Percentiles rank a stretch among this genome's conserved stretches.
Evolutionary conservation across 169 alveolate genomes (phyloP).

Genomic region (Plasmodium cynomolgi): DNA sequence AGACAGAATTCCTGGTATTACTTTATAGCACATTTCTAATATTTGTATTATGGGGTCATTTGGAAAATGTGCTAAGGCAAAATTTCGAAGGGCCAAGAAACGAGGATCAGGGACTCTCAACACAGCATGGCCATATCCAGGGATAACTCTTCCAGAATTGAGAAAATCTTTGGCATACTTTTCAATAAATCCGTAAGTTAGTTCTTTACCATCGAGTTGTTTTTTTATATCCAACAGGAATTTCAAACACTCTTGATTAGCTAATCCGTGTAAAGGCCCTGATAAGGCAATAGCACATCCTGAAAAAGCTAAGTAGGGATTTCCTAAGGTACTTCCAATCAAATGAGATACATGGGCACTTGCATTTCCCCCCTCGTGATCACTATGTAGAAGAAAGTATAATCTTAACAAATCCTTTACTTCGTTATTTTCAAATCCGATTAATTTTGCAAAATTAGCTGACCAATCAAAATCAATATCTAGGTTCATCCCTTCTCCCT

Average conservation of each 20-base stretch:
- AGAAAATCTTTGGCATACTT: constrained; percentile 85
- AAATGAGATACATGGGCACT: constrained; percentile 95
- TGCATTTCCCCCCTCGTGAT: constrained; percentile 97
- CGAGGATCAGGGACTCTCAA: constrained; percentile 97
- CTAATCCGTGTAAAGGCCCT: constrained; percentile 97
- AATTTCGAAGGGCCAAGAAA: constrained; percentile 87
- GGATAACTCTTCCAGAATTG: constrained; percentile 92
- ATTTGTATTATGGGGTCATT: constrained; percentile 87
- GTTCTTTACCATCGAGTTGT: constrained; percentile 85
- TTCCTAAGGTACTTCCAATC: constrained; percentile 94
- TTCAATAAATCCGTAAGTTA: constrained; percentile 79
- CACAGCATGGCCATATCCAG: constrained; percentile 99
- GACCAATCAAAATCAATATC: constrained; percentile 83
- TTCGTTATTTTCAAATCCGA: constrained; percentile 77
- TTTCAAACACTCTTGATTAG: constrained; percentile 94
- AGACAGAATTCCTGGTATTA: constrained; percentile 89
- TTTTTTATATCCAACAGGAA: constrained; percentile 91
- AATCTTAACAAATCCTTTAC: constrained; percentile 83
- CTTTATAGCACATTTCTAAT: constrained; percentile 84
- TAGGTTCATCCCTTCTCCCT: constrained; percentile 79
- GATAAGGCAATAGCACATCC: constrained; percentile 77
- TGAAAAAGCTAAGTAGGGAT: constrained; percentile 92
- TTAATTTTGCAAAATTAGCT: constrained; percentile 82
- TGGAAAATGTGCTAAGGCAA: constrained; percentile 89
- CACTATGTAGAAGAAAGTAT: constrained; percentile 89